phyloP scores from a whole-genome alignment of 129 eudicot species.

The Lactuca sativa region DNA sequence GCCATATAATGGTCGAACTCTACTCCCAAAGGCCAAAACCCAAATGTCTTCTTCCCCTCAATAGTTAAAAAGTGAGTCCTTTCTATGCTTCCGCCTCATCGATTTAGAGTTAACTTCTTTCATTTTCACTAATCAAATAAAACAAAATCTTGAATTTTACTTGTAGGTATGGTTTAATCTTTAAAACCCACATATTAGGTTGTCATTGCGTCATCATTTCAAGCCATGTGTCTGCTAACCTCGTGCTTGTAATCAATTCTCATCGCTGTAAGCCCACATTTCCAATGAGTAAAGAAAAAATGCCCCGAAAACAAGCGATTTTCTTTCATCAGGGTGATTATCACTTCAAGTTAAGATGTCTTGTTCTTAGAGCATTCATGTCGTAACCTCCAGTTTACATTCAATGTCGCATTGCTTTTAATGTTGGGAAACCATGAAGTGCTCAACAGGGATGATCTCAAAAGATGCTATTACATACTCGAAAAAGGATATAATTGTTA shows the following conservation, averaged over 20 bases:
- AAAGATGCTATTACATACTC: constrained; percentile 38
- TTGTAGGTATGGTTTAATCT: constrained; percentile 44
- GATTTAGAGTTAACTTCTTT: not conserved
- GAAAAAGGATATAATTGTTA: constrained; percentile 10
- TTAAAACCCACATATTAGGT: constrained; percentile 50
- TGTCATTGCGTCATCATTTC: constrained; percentile 47
- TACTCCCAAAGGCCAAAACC: constrained; percentile 48
- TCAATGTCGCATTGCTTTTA: constrained; percentile 47
- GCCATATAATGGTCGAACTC: constrained; percentile 44
- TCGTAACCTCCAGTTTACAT: constrained; percentile 42
- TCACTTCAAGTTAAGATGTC: constrained; percentile 38
- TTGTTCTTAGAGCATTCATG: constrained; percentile 44
- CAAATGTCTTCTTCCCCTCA: constrained; percentile 44
- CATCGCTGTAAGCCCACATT: constrained; percentile 47
- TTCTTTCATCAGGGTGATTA: constrained; percentile 48
- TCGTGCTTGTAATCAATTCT: constrained; percentile 39
- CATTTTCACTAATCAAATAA: not conserved
- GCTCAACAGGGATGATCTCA: constrained; percentile 33
- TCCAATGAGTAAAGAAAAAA: constrained; percentile 39
- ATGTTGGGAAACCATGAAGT: constrained; percentile 42
- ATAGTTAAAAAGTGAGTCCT: not conserved
- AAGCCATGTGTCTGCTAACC: constrained; percentile 43
- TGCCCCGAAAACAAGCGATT: constrained; percentile 42
- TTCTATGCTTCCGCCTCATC: not conserved
- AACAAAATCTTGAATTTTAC: not conserved